Evolutionary conservation across 1,284 basidiomycete species (phyloP), one percentile per base, ranked within the genome.

Genomic region (Heterobasidion parviporum): DNA sequence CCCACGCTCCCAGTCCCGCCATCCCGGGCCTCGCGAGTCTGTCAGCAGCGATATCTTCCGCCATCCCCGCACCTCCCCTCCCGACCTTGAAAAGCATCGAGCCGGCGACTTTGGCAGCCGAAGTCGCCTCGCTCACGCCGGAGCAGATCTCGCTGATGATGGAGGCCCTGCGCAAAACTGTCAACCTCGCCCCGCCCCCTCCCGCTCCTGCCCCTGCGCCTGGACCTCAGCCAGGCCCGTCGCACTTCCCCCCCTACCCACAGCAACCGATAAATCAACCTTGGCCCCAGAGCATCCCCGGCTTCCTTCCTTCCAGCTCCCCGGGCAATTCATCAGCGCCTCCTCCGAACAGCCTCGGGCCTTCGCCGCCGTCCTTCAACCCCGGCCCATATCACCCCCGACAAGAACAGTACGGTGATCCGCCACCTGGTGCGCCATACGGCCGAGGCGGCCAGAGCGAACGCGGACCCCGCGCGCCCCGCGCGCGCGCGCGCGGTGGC

Each of bases 101-200:
- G 38, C n/a, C 59, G 0, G 45, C 60, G 6, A 59, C 53, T 36
- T 61, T 78, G 18, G 73, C 73, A 18, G 73, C 74, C 26, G 74
- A 77, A 61, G 76, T 82, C 4, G 78, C 81, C 1, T 70, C 78
- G n/a, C 71, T 82, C 16, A 80, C 79, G 7, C 80, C 77, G 0
- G 80, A 80, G 48, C 81, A 83, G 63, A 74, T 83, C 35, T 76
- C 79, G 50, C 66, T 71, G 26, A 71, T 82, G 58, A 63, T 83
- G 34, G 69, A 72, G 26, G 67, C 77, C 0, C 64, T 82, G 3
- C 60, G 58, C 12, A 18, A 50, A 14, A 55, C 15, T 2, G 8
- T 41, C 20, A 12, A 9, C 10, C 5, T 47, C 26, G 16, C 50
- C 18, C 16, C 32, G 51, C n/a, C 47, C 18, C 20, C 46, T 6